phyloP scores from a whole-genome alignment of 2,329 filamentous ascomycete genomes.

The Diaporthe batatas region DNA sequence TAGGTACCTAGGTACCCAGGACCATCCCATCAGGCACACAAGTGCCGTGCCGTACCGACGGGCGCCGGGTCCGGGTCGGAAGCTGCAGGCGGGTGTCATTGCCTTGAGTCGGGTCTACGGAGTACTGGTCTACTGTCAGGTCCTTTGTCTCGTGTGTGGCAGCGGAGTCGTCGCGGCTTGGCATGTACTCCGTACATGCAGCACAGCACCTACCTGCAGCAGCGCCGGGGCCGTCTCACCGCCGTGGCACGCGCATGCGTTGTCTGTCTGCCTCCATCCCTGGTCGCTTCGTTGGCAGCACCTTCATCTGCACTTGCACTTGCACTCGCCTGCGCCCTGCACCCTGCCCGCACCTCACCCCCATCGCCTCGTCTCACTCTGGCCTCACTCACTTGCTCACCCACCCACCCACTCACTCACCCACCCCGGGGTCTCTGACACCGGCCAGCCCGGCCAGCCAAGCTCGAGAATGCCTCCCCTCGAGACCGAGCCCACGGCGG shows the following conservation, averaged over 20 bases:
- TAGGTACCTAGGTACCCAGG: not conserved
- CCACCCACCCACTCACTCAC: not conserved
- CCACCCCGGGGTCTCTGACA: too few relatives aligned
- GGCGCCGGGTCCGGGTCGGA: not conserved
- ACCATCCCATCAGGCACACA: too few relatives aligned
- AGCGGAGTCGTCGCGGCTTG: slow-evolving; percentile 6
- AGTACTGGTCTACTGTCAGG: too few relatives aligned
- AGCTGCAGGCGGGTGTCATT: too few relatives aligned
- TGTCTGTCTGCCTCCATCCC: not conserved
- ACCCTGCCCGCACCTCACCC: not conserved
- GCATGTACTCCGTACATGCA: too few relatives aligned
- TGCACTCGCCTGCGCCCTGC: too few relatives aligned
- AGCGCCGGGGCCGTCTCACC: not conserved
- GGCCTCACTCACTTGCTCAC: not conserved
- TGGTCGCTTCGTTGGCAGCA: slow-evolving; percentile 16
- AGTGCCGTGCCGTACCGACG: too few relatives aligned
- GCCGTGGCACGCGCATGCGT: not conserved
- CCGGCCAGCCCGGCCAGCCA: not conserved
- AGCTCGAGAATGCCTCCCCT: slow-evolving; percentile 32
- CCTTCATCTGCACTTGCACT: not conserved
- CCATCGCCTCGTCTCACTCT: not conserved
- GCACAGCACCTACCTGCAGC: not conserved
- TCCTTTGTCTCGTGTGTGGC: not conserved
- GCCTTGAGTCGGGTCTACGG: too few relatives aligned
- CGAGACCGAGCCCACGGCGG: slow-evolving; percentile 39